These are phyloP conservation scores for Lojkania enalia DNA, from an alignment of 2,329 filamentous ascomycete species.

Conservation along the genomic window DNA sequence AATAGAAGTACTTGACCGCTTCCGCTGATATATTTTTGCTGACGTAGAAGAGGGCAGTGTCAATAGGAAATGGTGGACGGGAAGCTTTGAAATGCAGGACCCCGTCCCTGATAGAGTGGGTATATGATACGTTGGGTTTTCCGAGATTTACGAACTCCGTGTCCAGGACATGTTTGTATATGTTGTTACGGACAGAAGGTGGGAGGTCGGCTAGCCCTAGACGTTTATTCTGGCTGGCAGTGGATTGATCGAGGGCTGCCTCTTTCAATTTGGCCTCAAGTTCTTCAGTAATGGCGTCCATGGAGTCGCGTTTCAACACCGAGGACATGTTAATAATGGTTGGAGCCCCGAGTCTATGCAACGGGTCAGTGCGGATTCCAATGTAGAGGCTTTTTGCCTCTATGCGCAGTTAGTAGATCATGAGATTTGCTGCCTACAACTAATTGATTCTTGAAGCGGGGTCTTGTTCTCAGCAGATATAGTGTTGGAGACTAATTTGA, in stretches of 20 bases:
- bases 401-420: too few relatives aligned
- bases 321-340: background rate
- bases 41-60: constrained; percentile 30
- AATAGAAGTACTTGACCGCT: constrained; percentile 34
- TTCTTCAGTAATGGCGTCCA: constrained; percentile 29
- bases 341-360: too few relatives aligned
- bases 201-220: constrained; percentile 31
- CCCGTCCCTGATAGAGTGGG: constrained; percentile 22
- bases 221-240: constrained; percentile 26
- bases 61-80: constrained; percentile 30
- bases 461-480: too few relatives aligned
- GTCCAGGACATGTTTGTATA: constrained; percentile 39
- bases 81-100: constrained; percentile 34
- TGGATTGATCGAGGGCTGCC: constrained; percentile 13
- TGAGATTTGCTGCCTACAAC: too few relatives aligned
- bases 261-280: constrained; percentile 21
- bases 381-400: too few relatives aligned
- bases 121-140: constrained; percentile 36
- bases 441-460: too few relatives aligned
- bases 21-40: constrained; percentile 30
- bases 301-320: constrained; percentile 33
- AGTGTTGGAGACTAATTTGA: too few relatives aligned
- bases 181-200: constrained; percentile 34
- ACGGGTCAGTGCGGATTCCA: too few relatives aligned
- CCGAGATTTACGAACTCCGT: constrained; percentile 39